A percentile compares a stretch with the other conserved stretches of the same genome.
These are phyloP conservation scores for Theobroma cacao DNA, from an alignment of 345 rosid genomes.

Conservation along the genomic window DNA sequence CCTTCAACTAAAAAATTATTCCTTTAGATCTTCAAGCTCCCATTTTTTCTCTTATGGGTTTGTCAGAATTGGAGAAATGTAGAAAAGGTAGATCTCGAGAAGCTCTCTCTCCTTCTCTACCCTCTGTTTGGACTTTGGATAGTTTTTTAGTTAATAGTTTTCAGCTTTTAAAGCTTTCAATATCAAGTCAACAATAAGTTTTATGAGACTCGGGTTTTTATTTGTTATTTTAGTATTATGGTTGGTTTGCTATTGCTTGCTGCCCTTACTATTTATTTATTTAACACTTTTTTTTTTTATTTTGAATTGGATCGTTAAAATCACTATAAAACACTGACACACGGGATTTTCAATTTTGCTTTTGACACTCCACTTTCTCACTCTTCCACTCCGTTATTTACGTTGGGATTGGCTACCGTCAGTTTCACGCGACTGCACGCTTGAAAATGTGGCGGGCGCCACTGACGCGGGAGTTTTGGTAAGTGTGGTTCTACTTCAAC, in stretches of 20 bases:
- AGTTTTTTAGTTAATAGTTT: not conserved
- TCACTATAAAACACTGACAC: no score
- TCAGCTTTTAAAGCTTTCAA: not conserved
- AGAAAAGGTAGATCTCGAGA: slow-evolving; percentile 21
- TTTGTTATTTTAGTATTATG: not conserved
- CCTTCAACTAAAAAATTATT: not conserved
- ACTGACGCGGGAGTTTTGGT: not conserved
- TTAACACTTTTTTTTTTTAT: not conserved
- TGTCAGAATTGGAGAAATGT: not conserved
- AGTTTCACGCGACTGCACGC: not conserved
- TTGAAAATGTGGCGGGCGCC: not conserved
- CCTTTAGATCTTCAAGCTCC: slow-evolving; percentile 34
- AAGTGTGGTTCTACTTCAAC: not conserved
- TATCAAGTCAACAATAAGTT: not conserved
- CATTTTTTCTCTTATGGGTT: slow-evolving; percentile 17
- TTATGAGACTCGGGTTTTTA: not conserved
- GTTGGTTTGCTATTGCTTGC: not conserved
- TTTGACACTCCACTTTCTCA: not conserved
- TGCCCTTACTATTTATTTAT: not conserved
- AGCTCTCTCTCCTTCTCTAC: not conserved
- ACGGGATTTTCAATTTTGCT: no score
- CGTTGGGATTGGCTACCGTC: not conserved
- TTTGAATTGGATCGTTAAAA: not conserved
- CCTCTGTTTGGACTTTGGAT: not conserved
- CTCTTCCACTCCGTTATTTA: not conserved